Base-by-base conservation (phyloP, 345 rosid species). In the Eucalyptus curtisii region DNA sequence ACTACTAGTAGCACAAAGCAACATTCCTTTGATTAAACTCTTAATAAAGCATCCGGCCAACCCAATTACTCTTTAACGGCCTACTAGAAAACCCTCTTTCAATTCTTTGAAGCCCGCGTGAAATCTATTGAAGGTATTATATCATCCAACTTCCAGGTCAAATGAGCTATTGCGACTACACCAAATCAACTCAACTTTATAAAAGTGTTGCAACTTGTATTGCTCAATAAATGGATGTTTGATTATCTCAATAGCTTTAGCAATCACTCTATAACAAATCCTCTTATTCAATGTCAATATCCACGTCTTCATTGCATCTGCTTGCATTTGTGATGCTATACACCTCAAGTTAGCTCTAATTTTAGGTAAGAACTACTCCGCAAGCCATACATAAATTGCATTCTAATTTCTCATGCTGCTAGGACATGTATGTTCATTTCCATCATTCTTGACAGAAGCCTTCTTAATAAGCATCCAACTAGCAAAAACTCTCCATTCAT, bases 231-330 rank as follows among this genome's bases (percentile, higher is more conserved):
- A 37, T 80, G 49, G 13, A 31, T 0, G 0, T 47, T 0, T 20
- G 4, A 53, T 53, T 8, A 53, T 53, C 59, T 53, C 59, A 53
- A 53, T 20, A 53, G 59, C 11, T 53, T 4, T 20, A 53, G 59
- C 2, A 53, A 53, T 53, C 5, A 0, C 0, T 20, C 0, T 20
- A 1, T 53, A 53, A 53, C 27, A 53, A 53, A 53, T 20, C 4
- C 9, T 53, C 25, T 20, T 49, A 49, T 49, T 49, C 1, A 14
- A 5, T 49, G 50, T 49, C 50, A 49, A 49, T 14, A 7, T 14
- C 50, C 17, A 49, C 50, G 5, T 0, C 50, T 49, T 2, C 7
- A 5, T 49, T 49, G 50, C 50, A 49, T 49, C 0, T 14, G 0
- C 50, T 14, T 49, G 50, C 50, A 49, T 49, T 49, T 49, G 1